phyloP scores from a whole-genome alignment of 2,329 filamentous ascomycete species.

The Nothomitra cinnamomea region DNA sequence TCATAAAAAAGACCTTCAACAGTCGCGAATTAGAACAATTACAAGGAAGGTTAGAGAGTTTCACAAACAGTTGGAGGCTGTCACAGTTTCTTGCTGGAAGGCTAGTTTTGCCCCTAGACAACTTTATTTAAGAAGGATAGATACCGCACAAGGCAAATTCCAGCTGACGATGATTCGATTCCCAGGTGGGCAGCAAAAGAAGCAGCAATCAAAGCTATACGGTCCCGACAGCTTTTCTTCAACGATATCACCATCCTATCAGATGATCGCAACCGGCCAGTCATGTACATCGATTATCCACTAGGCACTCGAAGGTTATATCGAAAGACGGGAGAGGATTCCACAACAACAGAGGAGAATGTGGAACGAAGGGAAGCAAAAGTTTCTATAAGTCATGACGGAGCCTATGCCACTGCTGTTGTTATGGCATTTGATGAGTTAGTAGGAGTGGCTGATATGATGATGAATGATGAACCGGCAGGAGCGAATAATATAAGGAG shows the following conservation, averaged over 20 bases:
- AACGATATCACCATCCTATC: conserved; percentile 1
- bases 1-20: conserved; percentile 15
- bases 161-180: neutral
- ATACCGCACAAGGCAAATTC: neutral
- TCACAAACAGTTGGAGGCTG: conserved; percentile 2
- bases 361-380: neutral
- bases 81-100: conserved; percentile 10
- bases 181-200: conserved; percentile 1
- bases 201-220: conserved; percentile 2
- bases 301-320: neutral
- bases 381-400: conserved; percentile 4
- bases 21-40: neutral
- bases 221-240: neutral
- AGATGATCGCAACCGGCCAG: neutral
- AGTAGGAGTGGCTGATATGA: no score
- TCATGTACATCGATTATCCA: conserved; percentile 2
- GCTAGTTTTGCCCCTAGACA: conserved; percentile 13
- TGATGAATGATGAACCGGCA: no score
- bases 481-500: no score
- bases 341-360: neutral
- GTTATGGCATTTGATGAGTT: conserved; percentile 1
- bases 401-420: conserved; percentile 4
- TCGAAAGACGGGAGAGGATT: neutral
- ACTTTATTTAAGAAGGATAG: neutral
- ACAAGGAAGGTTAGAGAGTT: neutral